phyloP scores from a whole-genome alignment of 805 yeast genomes.

The Metschnikowia arizonensis region DNA sequence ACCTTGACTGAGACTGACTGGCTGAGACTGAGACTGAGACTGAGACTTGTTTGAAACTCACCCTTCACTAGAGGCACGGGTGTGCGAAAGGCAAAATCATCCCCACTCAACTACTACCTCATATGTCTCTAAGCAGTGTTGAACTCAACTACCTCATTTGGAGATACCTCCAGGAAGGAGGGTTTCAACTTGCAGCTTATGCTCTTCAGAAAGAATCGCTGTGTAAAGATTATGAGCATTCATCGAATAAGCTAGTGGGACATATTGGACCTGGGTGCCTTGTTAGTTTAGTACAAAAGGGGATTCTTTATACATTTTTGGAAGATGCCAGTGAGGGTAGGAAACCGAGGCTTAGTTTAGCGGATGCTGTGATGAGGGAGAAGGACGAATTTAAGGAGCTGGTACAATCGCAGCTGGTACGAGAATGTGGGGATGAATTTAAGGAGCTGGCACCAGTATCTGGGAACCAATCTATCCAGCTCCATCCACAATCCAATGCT shows the following conservation, averaged over 20 bases:
- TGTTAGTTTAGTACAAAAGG: constrained; percentile 80
- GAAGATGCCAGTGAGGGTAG: constrained; percentile 48
- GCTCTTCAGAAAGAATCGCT: constrained; percentile 75
- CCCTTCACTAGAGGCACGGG: too few relatives aligned
- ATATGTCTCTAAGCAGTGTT: constrained; percentile 75
- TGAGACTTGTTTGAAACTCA: too few relatives aligned
- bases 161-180: constrained; percentile 87
- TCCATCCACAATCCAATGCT: background rate
- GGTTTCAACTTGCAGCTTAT: constrained; percentile 69
- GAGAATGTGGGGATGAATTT: too few relatives aligned
- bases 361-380: constrained; percentile 50
- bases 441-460: too few relatives aligned
- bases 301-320: constrained; percentile 71
- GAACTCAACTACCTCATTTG: constrained; percentile 89
- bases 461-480: too few relatives aligned
- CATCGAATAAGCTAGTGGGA: constrained; percentile 38
- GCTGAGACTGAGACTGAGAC: too few relatives aligned
- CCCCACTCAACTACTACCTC: background rate
- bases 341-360: constrained; percentile 26
- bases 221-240: constrained; percentile 50
- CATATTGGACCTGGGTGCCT: constrained; percentile 74
- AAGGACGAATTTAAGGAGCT: constrained; percentile 26
- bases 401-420: too few relatives aligned
- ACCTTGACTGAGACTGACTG: too few relatives aligned
- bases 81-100: background rate